These are phyloP conservation scores for Syncephalastrum contaminatum DNA, from an alignment of 371 early-diverging fungal genomes.

Conservation along the genomic window DNA sequence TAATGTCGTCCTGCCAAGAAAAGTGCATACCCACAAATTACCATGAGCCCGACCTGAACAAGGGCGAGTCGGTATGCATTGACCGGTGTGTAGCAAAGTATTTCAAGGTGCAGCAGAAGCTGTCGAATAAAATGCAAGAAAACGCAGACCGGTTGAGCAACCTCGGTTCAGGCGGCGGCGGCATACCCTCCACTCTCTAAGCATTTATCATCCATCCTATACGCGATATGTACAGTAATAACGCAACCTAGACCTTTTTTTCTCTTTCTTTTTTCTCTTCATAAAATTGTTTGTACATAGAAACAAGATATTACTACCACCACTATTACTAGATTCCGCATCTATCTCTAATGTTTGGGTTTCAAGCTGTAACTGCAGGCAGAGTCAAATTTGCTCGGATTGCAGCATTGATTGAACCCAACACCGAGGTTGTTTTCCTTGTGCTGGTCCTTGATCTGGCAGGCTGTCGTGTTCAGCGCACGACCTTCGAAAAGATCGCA, in stretches of 20 bases:
- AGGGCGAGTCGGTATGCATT: slow-evolving; percentile 95
- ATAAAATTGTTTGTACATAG: too few relatives aligned
- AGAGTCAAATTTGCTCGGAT: too few relatives aligned
- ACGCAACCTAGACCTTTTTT: neutral
- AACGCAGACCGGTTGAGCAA: slow-evolving; percentile 23
- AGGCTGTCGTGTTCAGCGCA: too few relatives aligned
- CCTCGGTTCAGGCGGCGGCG: slow-evolving; percentile 6
- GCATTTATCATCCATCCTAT: neutral
- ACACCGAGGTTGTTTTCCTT: too few relatives aligned
- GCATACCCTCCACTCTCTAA: slow-evolving; percentile 8
- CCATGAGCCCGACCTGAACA: slow-evolving; percentile 86
- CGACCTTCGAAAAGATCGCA: too few relatives aligned
- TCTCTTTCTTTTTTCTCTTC: too few relatives aligned
- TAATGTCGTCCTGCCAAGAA: slow-evolving; percentile 79
- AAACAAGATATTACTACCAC: too few relatives aligned
- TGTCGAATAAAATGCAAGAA: slow-evolving; percentile 68
- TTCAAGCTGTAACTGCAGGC: too few relatives aligned
- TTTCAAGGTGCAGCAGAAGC: slow-evolving; percentile 72
- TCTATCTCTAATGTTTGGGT: too few relatives aligned
- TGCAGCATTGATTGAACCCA: too few relatives aligned
- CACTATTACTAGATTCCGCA: too few relatives aligned
- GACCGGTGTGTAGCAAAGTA: slow-evolving; percentile 92
- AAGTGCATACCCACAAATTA: slow-evolving; percentile 90
- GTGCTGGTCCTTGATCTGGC: too few relatives aligned
- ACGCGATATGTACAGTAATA: slow-evolving; percentile 2